These are phyloP conservation scores for Diplosphaera chodatii DNA, from an alignment of 139 green algal genomes.

Conservation along the genomic window DNA sequence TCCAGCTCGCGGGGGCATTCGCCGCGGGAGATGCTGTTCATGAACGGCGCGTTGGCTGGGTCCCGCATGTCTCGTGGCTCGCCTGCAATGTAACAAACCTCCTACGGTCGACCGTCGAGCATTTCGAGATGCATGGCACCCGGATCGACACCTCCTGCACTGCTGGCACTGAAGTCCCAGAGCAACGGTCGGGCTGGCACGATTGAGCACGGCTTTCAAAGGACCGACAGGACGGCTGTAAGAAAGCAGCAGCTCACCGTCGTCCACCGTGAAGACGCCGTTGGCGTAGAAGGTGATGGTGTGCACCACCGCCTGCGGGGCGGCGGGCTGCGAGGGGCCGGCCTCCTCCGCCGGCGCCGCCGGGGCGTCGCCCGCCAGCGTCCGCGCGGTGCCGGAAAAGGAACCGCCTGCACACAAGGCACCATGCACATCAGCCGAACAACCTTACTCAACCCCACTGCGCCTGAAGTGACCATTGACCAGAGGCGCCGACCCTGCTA, in stretches of 20 bases:
- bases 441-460: no score
- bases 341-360: background rate
- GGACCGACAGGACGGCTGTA: no score
- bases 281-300: conserved; percentile 83
- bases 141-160: no score
- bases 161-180: background rate
- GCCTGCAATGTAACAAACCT: no score
- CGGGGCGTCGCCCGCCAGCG: conserved; percentile 45
- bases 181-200: background rate
- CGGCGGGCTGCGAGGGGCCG: background rate
- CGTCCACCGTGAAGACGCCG: conserved; percentile 75
- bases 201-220: no score
- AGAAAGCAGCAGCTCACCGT: conserved; percentile 43
- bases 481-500: no score
- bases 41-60: conserved; percentile 67
- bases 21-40: conserved; percentile 55
- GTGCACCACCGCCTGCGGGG: conserved; percentile 21
- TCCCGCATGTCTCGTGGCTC: conserved; percentile 47
- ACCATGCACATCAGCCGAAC: no score
- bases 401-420: conserved; percentile 12
- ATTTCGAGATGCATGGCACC: no score
- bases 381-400: conserved; percentile 56
- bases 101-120: no score
- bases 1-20: conserved; percentile 69
- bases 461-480: no score